Percentiles rank a stretch among this genome's conserved stretches.
These are phyloP conservation scores for Peronospora tabacina DNA, from an alignment of 352 stramenopile species.

Conservation along the genomic window DNA sequence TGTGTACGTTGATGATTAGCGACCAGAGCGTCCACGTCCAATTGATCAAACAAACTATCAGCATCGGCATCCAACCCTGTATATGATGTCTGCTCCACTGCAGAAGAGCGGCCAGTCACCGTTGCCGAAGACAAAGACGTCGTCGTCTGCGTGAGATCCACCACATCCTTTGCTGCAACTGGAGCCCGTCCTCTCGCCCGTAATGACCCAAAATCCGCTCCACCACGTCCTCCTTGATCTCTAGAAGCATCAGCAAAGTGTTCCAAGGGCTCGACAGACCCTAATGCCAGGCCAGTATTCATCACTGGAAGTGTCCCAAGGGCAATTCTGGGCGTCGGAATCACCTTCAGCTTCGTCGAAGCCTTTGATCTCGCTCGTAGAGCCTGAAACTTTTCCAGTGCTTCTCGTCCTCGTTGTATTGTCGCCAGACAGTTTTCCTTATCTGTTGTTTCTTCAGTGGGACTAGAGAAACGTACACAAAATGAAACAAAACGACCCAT, in stretches of 20 bases:
- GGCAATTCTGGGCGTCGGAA: conserved; percentile 35
- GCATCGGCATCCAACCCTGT: conserved; percentile 17
- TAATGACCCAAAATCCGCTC: background rate
- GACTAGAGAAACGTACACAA: conserved; percentile 6
- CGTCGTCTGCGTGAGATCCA: conserved; percentile 26
- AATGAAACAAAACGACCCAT: background rate
- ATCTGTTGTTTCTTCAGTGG: conserved; percentile 8
- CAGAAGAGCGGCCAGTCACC: background rate
- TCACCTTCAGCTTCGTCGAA: conserved; percentile 34
- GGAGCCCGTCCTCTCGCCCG: conserved; percentile 1
- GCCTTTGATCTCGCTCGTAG: conserved; percentile 22
- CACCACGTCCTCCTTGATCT: background rate
- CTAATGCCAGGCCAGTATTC: conserved; percentile 6
- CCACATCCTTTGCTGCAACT: conserved; percentile 9
- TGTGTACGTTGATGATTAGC: conserved; percentile 37
- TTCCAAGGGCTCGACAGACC: conserved; percentile 1
- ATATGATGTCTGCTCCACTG: conserved; percentile 6
- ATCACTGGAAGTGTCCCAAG: conserved; percentile 25
- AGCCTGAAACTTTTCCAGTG: conserved; percentile 32
- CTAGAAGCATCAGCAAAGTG: background rate
- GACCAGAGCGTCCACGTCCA: conserved; percentile 52
- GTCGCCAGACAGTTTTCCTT: conserved; percentile 43
- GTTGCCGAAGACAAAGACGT: background rate
- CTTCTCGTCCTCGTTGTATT: conserved; percentile 38
- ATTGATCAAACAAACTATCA: conserved; percentile 29